A percentile compares a stretch with the other conserved stretches of the same genome.
Evolutionary conservation across 306 rosid species (phyloP).

Genomic region (Alnus rubra): DNA sequence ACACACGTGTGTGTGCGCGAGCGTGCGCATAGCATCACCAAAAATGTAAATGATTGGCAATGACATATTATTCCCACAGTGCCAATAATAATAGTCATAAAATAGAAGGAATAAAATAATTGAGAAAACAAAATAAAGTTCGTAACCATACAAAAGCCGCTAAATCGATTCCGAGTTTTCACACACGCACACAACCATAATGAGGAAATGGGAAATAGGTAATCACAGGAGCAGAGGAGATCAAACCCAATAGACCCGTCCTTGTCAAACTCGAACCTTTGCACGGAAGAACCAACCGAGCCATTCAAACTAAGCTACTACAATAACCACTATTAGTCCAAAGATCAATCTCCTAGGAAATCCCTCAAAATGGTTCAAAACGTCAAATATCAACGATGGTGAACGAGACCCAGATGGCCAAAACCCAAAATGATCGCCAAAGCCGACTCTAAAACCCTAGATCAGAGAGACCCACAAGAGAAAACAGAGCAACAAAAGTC

Average conservation of each 20-base stretch:
- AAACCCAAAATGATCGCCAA: constrained; percentile 30
- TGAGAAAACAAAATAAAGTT: background rate
- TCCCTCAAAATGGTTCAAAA: background rate
- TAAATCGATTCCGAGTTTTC: background rate
- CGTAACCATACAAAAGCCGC: background rate
- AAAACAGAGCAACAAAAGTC: constrained; percentile 10
- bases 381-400: constrained; percentile 3
- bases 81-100: background rate
- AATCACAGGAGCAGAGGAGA: constrained; percentile 60
- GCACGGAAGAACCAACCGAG: constrained; percentile 56
- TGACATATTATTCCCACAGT: background rate
- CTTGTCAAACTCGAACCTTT: constrained; percentile 46
- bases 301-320: constrained; percentile 41
- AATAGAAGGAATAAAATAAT: background rate
- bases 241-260: constrained; percentile 53
- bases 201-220: constrained; percentile 18
- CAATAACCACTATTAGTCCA: background rate
- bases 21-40: background rate
- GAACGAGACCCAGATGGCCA: constrained; percentile 30
- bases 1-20: background rate
- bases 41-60: background rate
- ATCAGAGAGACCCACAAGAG: constrained; percentile 30
- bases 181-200: background rate
- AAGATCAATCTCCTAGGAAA: constrained; percentile 6
- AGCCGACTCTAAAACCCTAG: constrained; percentile 37